Evolutionary conservation across 768 basidiomycete species (phyloP).

Genomic region (Amanita molliuscula): DNA sequence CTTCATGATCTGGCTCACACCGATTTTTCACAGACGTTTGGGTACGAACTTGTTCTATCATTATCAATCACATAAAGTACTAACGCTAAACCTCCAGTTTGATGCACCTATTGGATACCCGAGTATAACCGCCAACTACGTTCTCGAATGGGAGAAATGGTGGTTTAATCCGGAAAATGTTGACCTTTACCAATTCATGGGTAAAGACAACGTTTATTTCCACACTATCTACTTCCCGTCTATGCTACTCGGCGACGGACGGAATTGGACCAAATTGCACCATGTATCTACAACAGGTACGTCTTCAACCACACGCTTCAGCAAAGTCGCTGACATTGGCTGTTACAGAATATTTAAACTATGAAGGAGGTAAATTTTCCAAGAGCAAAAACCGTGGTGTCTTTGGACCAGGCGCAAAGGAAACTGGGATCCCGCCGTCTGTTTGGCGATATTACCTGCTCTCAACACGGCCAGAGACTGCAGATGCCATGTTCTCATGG

Average conservation of each 20-base stretch:
- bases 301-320: constrained; percentile 11
- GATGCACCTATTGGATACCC: constrained; percentile 96
- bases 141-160: constrained; percentile 92
- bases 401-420: constrained; percentile 89
- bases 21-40: constrained; percentile 62
- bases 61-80: neutral
- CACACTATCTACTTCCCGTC: constrained; percentile 94
- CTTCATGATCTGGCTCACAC: neutral
- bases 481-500: constrained; percentile 97
- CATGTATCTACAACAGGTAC: constrained; percentile 92
- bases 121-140: constrained; percentile 94
- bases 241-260: constrained; percentile 79
- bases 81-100: constrained; percentile 46
- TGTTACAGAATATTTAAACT: constrained; percentile 83
- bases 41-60: constrained; percentile 40
- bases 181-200: constrained; percentile 97
- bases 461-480: constrained; percentile 85
- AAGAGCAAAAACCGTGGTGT: constrained; percentile 96
- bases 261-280: constrained; percentile 88
- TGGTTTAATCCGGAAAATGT: constrained; percentile 92
- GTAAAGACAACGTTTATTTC: constrained; percentile 99
- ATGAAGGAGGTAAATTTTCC: constrained; percentile 98
- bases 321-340: neutral
- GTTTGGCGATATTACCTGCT: constrained; percentile 98
- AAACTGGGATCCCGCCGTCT: constrained; percentile 86